Evolutionary conservation across 2,329 filamentous ascomycete species (phyloP), one percentile per base, ranked within the genome.

Genomic region (Nannizzia gypsea): DNA sequence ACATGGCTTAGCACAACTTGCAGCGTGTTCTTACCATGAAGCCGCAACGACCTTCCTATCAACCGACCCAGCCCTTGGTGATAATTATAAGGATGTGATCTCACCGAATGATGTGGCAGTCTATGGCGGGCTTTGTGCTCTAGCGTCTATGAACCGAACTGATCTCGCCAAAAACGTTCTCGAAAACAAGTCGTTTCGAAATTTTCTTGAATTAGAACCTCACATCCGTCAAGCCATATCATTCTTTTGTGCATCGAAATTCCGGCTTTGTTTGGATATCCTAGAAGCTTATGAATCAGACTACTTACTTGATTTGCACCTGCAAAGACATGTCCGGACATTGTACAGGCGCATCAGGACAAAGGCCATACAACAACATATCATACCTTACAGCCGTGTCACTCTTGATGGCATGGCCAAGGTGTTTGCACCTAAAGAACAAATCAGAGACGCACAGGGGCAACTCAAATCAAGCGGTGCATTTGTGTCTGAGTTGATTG

Each of bases 321-420:
- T 99, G 5, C 85, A 88, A 61, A 83, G 80, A 63, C 88, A 95
- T 64, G 78, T 96, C 17, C 69, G 80, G 40, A 74, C 77, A 1
- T 78, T 99, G 20, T 93, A 91, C 74, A 77, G 81, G 9, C 77
- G 79, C 55, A 90, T 99, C 66, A 84, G 93, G 61, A 88, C 82
- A 68, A 96, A 96, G 76, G 92, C 91, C 68, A 96, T 99, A 61
- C 83, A 91, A 24, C 89, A 96, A 69, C 97, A 96, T 74, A 87
- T 96, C 67, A 81, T 89, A 24, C 91, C 93, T 0, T 99, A 95
- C 72, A 95, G 87, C 46, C 86, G 86, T 65, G 90, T 96, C 63
- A 91, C 88, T 0, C 78, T 97, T 3, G 81, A 86, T 20, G 90
- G 84, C 62, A 83, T 99, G 78, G 84, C 88, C 6, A 78, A 81